Base-by-base conservation (phyloP, 1,284 basidiomycete species). In the Termitomyces sp. region DNA sequence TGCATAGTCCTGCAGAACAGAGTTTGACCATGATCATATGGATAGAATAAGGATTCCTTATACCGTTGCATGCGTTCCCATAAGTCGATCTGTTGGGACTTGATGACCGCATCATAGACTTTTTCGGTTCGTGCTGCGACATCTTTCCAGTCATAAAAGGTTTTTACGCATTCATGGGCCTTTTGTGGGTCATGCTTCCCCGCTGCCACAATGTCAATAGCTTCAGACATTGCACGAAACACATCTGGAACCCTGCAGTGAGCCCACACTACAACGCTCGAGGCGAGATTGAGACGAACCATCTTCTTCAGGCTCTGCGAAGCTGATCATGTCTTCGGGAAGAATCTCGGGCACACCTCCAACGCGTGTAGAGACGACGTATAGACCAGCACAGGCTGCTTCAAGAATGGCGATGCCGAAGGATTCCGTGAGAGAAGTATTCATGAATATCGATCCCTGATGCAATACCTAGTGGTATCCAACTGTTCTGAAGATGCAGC, bases 331-430 rank as follows among this genome's bases (percentile, higher is more conserved):
- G 60, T 94, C 90, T 46, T 86, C 76, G 0, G 97, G 97, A 17
- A 99, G 74, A 54, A 98, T 90, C 70, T 99, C 97, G 0, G 97
- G 94, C 0, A 98, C 90, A 1, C 97, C 96, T 0, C 97, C 96
- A 0, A 99, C 96, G 33, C 86, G 82, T 0, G 96, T 99, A 15
- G 89, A 88, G 34, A 99, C 97, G 38, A 98, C 90, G 65, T 97
- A 96, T 8, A 99, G 77, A 0, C 97, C 97, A 0, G 92, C 84
- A 61, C 90, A 95, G 0, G 97, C 97, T 0, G 97, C 97, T 75
- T 99, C 97, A 47, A 99, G 81, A 61, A 97, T 94, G 7, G 90
- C 90, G 60, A 96, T 99, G 0, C 97, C 96, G 64, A 99, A 99
- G 0, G 97, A 84, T 69, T 99, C 96, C 0, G 96, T 99, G 19